A percentile compares a stretch with the other conserved stretches of the same genome.
phyloP scores from a whole-genome alignment of 1,284 basidiomycete species.

The Cystobasidiaceae sp. region DNA sequence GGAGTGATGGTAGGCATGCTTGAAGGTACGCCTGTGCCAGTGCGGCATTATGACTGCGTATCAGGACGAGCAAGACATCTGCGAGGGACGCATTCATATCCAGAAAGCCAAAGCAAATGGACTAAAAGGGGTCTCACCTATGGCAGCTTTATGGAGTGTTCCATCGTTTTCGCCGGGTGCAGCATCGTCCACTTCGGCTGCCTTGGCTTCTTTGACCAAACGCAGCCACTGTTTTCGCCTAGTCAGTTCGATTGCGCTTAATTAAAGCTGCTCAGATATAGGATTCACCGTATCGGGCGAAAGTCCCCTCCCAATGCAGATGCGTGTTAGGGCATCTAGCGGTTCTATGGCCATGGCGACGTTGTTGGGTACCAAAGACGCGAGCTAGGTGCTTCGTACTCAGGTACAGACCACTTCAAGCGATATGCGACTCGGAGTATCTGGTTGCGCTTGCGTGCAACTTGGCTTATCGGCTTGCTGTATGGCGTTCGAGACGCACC shows the following conservation, averaged over 20 bases:
- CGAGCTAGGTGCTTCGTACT: too few relatives aligned
- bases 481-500: too few relatives aligned
- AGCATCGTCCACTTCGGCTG: neutral
- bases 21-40: neutral
- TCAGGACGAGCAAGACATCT: neutral
- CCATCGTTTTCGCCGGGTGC: too few relatives aligned
- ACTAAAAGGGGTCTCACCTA: too few relatives aligned
- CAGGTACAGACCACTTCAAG: too few relatives aligned
- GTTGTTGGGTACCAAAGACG: neutral
- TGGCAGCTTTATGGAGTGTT: too few relatives aligned
- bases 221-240: slow-evolving; percentile 14
- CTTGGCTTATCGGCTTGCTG: too few relatives aligned
- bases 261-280: neutral
- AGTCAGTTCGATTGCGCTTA: neutral
- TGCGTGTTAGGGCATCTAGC: slow-evolving; percentile 5
- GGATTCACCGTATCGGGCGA: neutral
- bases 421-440: too few relatives aligned
- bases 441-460: too few relatives aligned
- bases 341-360: slow-evolving; percentile 7
- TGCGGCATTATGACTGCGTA: neutral
- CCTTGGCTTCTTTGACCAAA: neutral
- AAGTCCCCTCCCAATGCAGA: neutral
- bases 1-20: slow-evolving; percentile 2
- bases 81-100: too few relatives aligned
- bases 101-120: too few relatives aligned